Evolutionary conservation across 345 rosid genomes (phyloP).

Genomic region (Pelargonium nanum): DNA sequence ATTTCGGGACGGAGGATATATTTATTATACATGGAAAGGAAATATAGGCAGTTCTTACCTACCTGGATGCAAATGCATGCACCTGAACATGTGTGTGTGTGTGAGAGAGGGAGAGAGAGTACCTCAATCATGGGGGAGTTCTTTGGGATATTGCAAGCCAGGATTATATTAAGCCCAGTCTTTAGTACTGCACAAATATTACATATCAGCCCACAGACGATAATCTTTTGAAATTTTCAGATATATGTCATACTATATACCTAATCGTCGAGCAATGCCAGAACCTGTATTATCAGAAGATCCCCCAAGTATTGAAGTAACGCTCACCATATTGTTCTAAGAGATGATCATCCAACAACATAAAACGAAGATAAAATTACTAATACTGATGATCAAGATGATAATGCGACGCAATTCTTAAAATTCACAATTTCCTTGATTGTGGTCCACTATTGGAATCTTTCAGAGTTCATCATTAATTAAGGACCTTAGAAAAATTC

Average conservation of each 20-base stretch:
- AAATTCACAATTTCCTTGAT: no score
- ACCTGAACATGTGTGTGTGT: not conserved
- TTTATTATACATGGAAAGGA: no score
- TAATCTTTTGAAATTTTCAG: not conserved
- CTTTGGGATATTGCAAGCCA: slow-evolving; percentile 84
- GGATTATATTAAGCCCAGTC: slow-evolving; percentile 64
- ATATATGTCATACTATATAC: slow-evolving; percentile 20
- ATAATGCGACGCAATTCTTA: not conserved
- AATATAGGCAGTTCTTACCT: not conserved
- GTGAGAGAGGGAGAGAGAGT: slow-evolving; percentile 1
- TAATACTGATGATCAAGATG: not conserved
- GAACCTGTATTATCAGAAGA: slow-evolving; percentile 81
- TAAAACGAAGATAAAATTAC: not conserved
- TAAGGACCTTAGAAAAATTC: no score
- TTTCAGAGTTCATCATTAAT: no score
- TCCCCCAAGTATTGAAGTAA: slow-evolving; percentile 66
- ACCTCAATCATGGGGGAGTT: slow-evolving; percentile 83
- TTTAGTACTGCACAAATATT: slow-evolving; percentile 49
- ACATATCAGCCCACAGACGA: not conserved
- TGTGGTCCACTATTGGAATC: no score
- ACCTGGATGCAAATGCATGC: not conserved
- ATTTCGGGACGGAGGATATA: no score
- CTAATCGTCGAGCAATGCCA: slow-evolving; percentile 80
- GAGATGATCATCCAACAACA: not conserved
- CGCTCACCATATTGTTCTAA: slow-evolving; percentile 64